Evolutionary conservation across 495 filamentous ascomycete genomes (phyloP).

Genomic region (Pseudotulostoma volvatum): DNA sequence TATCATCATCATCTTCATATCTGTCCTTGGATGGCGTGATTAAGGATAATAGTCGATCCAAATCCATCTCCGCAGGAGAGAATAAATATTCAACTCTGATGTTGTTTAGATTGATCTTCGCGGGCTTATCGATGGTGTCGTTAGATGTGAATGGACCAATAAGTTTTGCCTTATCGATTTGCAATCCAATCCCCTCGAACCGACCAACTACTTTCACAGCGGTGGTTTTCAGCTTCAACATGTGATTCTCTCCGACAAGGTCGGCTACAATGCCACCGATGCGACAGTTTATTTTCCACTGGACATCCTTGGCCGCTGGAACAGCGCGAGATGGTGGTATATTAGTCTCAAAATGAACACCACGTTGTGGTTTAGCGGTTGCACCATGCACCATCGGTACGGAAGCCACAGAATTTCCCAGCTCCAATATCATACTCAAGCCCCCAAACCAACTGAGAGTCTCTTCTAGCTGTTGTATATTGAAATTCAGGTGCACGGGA

Average conservation of each 20-base stretch:
- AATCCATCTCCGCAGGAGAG: conserved; percentile 58
- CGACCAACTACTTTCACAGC: conserved; percentile 66
- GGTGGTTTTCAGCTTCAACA: conserved; percentile 53
- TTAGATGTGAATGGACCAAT: conserved; percentile 45
- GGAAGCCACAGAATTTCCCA: conserved; percentile 70
- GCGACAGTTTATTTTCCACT: conserved; percentile 55
- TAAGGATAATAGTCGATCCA: conserved; percentile 66
- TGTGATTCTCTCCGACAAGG: conserved; percentile 60
- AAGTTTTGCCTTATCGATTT: conserved; percentile 59
- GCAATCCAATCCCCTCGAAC: conserved; percentile 47
- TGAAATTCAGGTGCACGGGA: conserved; percentile 58
- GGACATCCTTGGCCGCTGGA: conserved; percentile 13
- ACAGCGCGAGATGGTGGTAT: conserved; percentile 4
- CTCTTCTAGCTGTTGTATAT: conserved; percentile 72
- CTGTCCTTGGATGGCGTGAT: conserved; percentile 85
- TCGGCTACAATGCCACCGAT: conserved; percentile 61
- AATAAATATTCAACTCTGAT: conserved; percentile 59
- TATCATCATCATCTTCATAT: conserved; percentile 84
- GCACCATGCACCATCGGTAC: conserved; percentile 38
- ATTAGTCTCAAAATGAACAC: conserved; percentile 46
- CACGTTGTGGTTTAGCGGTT: conserved; percentile 26
- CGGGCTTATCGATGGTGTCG: conserved; percentile 31
- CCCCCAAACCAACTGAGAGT: conserved; percentile 80
- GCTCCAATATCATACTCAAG: conserved; percentile 76
- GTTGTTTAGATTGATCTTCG: conserved; percentile 38